Percentiles rank a stretch among this genome's conserved stretches.
Evolutionary conservation across 495 filamentous ascomycete genomes (phyloP).

Genomic region (Aspergillus mulundensis): DNA sequence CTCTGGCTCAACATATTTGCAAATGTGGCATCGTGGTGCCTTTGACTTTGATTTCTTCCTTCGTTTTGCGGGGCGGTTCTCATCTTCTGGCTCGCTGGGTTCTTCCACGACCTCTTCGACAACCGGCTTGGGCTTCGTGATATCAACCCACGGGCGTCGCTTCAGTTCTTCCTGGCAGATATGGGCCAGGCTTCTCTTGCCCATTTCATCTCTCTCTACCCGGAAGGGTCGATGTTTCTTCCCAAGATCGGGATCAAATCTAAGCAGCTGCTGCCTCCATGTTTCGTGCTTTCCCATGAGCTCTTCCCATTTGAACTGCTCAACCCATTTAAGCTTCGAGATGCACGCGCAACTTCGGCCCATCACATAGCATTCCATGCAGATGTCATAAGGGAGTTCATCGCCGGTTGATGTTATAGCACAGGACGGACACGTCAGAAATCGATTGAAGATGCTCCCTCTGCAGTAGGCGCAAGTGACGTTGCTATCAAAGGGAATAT

Average conservation of each 20-base stretch:
- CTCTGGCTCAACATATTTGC: slow-evolving; percentile 62
- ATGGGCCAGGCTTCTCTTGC: slow-evolving; percentile 76
- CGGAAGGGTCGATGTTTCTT: slow-evolving; percentile 58
- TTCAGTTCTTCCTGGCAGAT: slow-evolving; percentile 85
- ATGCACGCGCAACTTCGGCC: slow-evolving; percentile 87
- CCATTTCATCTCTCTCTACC: slow-evolving; percentile 55
- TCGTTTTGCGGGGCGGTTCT: slow-evolving; percentile 42
- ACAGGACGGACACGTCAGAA: slow-evolving; percentile 84
- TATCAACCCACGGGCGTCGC: slow-evolving; percentile 61
- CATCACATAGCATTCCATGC: slow-evolving; percentile 95
- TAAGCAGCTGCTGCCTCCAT: slow-evolving; percentile 74
- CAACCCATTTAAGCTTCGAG: slow-evolving; percentile 81
- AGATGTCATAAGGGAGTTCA: slow-evolving; percentile 72
- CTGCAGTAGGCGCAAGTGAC: slow-evolving; percentile 95
- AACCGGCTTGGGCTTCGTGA: slow-evolving; percentile 47
- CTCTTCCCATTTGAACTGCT: slow-evolving; percentile 83
- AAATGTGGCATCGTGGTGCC: slow-evolving; percentile 70
- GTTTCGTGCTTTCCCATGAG: slow-evolving; percentile 72
- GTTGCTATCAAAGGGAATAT: slow-evolving; percentile 74
- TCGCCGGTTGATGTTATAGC: slow-evolving; percentile 56
- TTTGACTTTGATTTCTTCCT: slow-evolving; percentile 43
- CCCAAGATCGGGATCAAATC: slow-evolving; percentile 57
- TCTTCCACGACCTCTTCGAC: slow-evolving; percentile 12
- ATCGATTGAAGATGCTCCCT: slow-evolving; percentile 95
- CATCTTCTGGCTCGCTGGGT: slow-evolving; percentile 18